Evolutionary conservation across 2,329 filamentous ascomycete genomes (phyloP), one percentile per base, ranked within the genome.

Genomic region (Endothia cerciana): DNA sequence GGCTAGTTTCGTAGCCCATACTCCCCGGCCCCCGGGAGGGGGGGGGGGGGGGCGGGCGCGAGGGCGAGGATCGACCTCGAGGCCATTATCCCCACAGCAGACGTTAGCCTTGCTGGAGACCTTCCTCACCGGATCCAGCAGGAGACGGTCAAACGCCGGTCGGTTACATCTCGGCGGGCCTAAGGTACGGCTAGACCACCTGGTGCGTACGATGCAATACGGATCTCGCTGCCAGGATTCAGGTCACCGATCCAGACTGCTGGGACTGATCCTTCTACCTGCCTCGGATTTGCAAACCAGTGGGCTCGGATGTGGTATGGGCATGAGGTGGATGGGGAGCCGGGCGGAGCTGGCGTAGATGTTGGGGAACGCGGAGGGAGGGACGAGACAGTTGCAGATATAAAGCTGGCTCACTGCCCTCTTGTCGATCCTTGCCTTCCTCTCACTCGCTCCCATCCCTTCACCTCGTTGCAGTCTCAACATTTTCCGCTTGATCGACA

Each of bases 151-250:
- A 40, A n/a, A 22, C 33, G 17, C 38, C 25, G 30, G 19, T 64
- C 62, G 65, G 65, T 45, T 51, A 13, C 57, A 67, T 57, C 36
- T 60, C 65, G 65, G 65, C 58, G 51, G 25, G 25, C 40, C 51
- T 64, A 53, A 11, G 30, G 25, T 40, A 45, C 25, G 8, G 22
- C 17, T 28, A 47, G 17, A 38, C 36, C 33, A 22, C 40, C 25
- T 41, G 17, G 57, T 43, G 51, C 17, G 28, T 19, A 22, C 64
- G 36, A 25, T 40, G 55, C 15, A 55, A 36, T 36, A 15, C 28
- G 51, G 51, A 28, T 33, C 19, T 55, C 51, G 30, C 51, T 55
- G 51, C 30, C 7, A 55, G 51, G 51, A n/a, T 36, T 15, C 30
- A 3, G 36, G 55, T 11, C n/a, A 28, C 15, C n/a, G 8, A 25